Percentiles rank a stretch among this genome's conserved stretches.
phyloP scores from a whole-genome alignment of 202 grass and related monocot species.

The Schoenoplectus triqueter region DNA sequence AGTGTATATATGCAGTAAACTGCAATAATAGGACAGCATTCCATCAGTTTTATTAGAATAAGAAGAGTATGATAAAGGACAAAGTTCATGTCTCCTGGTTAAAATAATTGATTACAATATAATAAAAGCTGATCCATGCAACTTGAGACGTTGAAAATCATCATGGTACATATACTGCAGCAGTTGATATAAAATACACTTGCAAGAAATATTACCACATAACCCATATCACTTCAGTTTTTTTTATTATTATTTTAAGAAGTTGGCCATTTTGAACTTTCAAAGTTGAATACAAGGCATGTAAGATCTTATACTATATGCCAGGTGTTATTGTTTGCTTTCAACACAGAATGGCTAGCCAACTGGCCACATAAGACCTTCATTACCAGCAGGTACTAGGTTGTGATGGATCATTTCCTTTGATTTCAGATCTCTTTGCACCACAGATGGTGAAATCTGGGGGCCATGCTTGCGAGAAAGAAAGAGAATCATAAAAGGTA shows the following conservation, averaged over 20 bases:
- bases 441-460: not conserved
- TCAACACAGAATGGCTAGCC: not conserved
- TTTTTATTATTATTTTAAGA: not conserved
- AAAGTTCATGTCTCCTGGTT: not conserved
- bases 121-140: not conserved
- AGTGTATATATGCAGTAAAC: not conserved
- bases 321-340: not conserved
- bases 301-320: not conserved
- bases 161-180: not conserved
- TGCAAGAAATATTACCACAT: not conserved
- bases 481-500: not conserved
- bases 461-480: not conserved
- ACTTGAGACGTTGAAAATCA: not conserved
- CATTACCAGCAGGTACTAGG: not conserved
- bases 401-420: not conserved
- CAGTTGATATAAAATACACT: not conserved
- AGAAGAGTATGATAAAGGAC: not conserved
- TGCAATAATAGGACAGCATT: not conserved
- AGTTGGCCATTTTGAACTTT: no score
- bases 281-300: not conserved
- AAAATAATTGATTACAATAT: not conserved
- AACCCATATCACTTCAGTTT: not conserved
- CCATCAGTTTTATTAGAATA: constrained; percentile 2
- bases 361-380: not conserved
- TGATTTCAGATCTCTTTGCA: no score